Percentiles rank a stretch among this genome's conserved stretches.
Conservation (phyloP, 148 eudicot species). For the Bassia scoparia region DNA sequence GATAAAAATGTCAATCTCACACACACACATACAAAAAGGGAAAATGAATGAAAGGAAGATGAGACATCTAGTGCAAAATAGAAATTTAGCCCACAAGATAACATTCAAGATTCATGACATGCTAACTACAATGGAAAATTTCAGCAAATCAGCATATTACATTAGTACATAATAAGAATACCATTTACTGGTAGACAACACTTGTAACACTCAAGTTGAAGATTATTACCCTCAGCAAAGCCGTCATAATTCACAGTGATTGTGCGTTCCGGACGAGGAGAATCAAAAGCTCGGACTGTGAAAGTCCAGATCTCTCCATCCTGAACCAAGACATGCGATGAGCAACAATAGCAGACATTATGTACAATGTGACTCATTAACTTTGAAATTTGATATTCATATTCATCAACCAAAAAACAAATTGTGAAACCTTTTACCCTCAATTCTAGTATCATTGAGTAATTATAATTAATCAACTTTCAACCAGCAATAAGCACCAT, state of each 20-base stretch:
- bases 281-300: constrained; percentile 78
- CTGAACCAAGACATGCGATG: constrained; percentile 40
- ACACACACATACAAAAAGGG: not conserved
- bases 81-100: not conserved
- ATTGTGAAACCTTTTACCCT: not conserved
- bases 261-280: constrained; percentile 72
- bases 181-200: not conserved
- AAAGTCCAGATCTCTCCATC: constrained; percentile 97
- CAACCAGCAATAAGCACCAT: not conserved
- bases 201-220: not conserved
- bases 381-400: not conserved
- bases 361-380: not conserved
- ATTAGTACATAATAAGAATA: not conserved
- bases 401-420: not conserved
- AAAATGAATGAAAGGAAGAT: not conserved
- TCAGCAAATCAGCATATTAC: not conserved
- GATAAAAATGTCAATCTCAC: too few relatives aligned
- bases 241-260: constrained; percentile 87
- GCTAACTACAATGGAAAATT: not conserved
- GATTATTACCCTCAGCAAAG: constrained; percentile 75
- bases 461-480: not conserved
- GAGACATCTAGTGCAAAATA: not conserved
- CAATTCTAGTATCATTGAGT: not conserved
- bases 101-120: not conserved
- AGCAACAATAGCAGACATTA: not conserved